phyloP scores from a whole-genome alignment of 1,139 yeast genomes.

The Pichia inconspicua region DNA sequence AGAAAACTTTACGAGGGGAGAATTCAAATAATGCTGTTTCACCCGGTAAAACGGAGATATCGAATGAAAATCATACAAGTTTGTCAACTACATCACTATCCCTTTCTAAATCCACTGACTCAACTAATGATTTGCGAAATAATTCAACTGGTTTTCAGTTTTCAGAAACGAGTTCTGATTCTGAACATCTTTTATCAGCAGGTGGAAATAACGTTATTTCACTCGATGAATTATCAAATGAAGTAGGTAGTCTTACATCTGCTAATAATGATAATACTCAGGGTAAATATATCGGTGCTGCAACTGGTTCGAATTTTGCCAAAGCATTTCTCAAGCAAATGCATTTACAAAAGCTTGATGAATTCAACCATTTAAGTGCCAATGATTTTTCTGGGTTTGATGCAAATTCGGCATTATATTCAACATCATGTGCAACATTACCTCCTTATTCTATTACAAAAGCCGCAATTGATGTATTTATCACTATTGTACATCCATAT shows the following conservation, averaged over 20 bases:
- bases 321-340: constrained; percentile 18
- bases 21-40: too few relatives aligned
- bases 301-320: constrained; percentile 22
- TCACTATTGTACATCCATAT: constrained; percentile 15
- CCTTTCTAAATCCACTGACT: not conserved
- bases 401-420: constrained; percentile 2
- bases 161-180: not conserved
- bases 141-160: not conserved
- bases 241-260: constrained; percentile 20
- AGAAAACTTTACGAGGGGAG: constrained; percentile 4
- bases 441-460: constrained; percentile 16
- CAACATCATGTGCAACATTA: constrained; percentile 17
- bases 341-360: constrained; percentile 16
- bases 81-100: not conserved
- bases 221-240: constrained; percentile 18
- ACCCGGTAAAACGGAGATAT: too few relatives aligned
- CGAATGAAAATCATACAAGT: not conserved
- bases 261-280: constrained; percentile 8
- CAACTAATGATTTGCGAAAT: not conserved
- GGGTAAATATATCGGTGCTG: constrained; percentile 23
- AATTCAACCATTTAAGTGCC: constrained; percentile 5
- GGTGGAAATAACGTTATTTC: constrained; percentile 7
- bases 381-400: constrained; percentile 14
- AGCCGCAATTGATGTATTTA: constrained; percentile 12
- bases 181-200: not conserved